These are phyloP conservation scores for Xylariaceae sp. DNA, from an alignment of 2,329 filamentous ascomycete genomes.

Conservation along the genomic window DNA sequence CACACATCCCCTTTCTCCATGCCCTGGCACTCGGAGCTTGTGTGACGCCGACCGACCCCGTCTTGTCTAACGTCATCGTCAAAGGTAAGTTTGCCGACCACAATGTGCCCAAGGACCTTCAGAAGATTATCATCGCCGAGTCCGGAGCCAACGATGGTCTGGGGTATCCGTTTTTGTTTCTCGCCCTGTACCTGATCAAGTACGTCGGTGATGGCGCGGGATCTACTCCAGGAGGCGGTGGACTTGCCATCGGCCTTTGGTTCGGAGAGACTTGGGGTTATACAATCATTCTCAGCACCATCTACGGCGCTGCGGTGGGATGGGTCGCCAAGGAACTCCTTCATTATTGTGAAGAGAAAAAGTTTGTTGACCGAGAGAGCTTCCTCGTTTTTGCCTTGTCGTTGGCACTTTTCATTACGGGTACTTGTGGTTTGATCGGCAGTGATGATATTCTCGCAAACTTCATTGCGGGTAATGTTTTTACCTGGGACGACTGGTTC, in stretches of 20 bases:
- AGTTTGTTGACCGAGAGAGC: constrained; percentile 80
- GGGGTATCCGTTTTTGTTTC: constrained; percentile 83
- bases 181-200: constrained; percentile 79
- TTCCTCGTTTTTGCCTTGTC: constrained; percentile 85
- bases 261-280: constrained; percentile 85
- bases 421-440: constrained; percentile 81
- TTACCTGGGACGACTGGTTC: constrained; percentile 95
- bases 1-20: constrained; percentile 68
- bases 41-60: constrained; percentile 87
- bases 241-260: constrained; percentile 72
- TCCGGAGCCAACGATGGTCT: constrained; percentile 86
- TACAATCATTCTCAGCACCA: constrained; percentile 71
- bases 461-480: constrained; percentile 86
- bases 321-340: constrained; percentile 79
- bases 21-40: constrained; percentile 78
- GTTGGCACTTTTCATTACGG: constrained; percentile 79
- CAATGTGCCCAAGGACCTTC: constrained; percentile 76
- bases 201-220: constrained; percentile 59
- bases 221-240: constrained; percentile 54
- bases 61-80: constrained; percentile 83
- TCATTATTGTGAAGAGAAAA: constrained; percentile 76
- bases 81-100: constrained; percentile 92
- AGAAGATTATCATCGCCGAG: constrained; percentile 77
- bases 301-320: constrained; percentile 73
- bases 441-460: constrained; percentile 88